Percentiles rank a stretch among this genome's conserved stretches.
Conservation (phyloP, 1,139 yeast genomes). For the Yarrowia galli region DNA sequence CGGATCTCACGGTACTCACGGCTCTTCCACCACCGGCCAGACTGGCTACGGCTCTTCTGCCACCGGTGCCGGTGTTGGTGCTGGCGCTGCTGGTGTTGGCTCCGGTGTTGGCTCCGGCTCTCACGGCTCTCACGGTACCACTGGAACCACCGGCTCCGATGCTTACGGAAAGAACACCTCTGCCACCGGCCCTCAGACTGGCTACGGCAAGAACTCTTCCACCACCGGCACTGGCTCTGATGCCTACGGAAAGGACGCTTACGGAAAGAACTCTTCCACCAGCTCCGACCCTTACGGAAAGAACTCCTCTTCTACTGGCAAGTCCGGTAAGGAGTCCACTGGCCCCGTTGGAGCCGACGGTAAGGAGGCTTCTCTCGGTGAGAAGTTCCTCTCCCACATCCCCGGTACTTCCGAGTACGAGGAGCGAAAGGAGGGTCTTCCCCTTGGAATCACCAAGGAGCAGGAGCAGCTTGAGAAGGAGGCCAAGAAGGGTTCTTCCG, state of each 20-base stretch:
- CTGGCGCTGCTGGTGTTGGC: conserved; percentile 5
- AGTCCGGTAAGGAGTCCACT: neutral
- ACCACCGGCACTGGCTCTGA: neutral
- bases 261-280: conserved; percentile 8
- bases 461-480: conserved; percentile 15
- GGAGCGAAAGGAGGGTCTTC: conserved; percentile 34
- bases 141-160: neutral
- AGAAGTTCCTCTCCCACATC: conserved; percentile 11
- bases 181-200: conserved; percentile 2
- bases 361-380: conserved; percentile 29
- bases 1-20: conserved; percentile 1
- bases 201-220: neutral
- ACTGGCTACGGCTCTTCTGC: neutral
- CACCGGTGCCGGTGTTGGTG: conserved; percentile 19
- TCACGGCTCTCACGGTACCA: conserved; percentile 7
- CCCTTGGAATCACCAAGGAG: conserved; percentile 28
- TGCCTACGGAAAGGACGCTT: too few species aligned
- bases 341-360: neutral
- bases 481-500: conserved; percentile 15
- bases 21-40: conserved; percentile 10
- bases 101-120: conserved; percentile 18
- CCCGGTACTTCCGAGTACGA: conserved; percentile 38
- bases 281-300: neutral
- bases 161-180: conserved; percentile 1
- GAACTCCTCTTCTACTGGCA: neutral